Conservation (phyloP, 805 yeast genomes). For the Schwanniomyces polymorphus region DNA sequence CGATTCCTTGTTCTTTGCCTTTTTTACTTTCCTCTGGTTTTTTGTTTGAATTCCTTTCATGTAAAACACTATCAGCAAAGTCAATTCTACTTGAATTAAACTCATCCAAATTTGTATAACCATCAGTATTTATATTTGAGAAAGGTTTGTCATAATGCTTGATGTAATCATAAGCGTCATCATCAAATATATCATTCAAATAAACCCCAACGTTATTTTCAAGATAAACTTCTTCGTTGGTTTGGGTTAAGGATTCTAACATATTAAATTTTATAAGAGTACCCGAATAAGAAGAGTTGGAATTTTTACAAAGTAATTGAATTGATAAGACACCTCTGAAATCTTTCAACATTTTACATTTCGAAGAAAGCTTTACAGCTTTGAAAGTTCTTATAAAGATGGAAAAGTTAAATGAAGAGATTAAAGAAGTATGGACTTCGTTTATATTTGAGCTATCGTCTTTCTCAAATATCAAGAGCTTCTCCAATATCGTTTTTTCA, state of each 20-base stretch:
- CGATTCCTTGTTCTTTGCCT: slow-evolving; percentile 43
- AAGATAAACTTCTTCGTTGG: slow-evolving; percentile 8
- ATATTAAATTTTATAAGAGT: slow-evolving; percentile 40
- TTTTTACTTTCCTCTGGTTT: slow-evolving; percentile 2
- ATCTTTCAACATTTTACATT: slow-evolving; percentile 41
- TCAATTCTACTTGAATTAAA: background rate
- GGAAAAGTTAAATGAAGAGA: slow-evolving; percentile 31
- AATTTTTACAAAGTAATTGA: slow-evolving; percentile 38
- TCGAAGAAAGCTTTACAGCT: slow-evolving; percentile 38
- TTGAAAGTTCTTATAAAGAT: slow-evolving; percentile 32
- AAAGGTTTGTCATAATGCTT: slow-evolving; percentile 12
- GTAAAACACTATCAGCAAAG: background rate
- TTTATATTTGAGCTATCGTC: slow-evolving; percentile 11
- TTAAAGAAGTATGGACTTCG: slow-evolving; percentile 18
- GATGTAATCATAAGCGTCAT: slow-evolving; percentile 22
- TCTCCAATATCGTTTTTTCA: slow-evolving; percentile 61
- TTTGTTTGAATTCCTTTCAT: background rate
- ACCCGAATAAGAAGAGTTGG: slow-evolving; percentile 29
- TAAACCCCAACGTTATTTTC: slow-evolving; percentile 6
- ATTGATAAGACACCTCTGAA: slow-evolving; percentile 33
- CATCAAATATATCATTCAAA: slow-evolving; percentile 25
- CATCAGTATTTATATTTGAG: background rate
- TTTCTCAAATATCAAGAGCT: slow-evolving; percentile 42
- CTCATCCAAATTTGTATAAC: background rate
- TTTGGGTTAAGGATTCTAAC: slow-evolving; percentile 26